Evolutionary conservation across 2,329 filamentous ascomycete genomes (phyloP).

Genomic region (Exophiala lecanii-corni): DNA sequence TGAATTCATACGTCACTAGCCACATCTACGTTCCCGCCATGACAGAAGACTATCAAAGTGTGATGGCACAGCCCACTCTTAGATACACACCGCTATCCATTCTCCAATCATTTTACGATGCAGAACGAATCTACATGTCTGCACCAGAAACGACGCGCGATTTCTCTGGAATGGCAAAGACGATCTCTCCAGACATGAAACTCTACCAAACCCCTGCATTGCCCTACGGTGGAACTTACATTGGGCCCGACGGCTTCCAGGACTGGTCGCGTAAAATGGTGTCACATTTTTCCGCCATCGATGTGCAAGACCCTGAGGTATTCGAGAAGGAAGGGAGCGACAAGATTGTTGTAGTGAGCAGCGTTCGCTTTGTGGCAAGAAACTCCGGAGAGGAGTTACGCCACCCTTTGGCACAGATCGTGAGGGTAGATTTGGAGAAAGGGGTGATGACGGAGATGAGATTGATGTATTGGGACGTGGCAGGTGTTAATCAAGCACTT

Average conservation of each 20-base stretch:
- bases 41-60: no score
- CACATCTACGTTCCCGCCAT: no score
- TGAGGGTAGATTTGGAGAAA: constrained; percentile 32
- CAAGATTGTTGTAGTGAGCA: constrained; percentile 1
- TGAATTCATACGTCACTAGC: no score
- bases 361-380: constrained; percentile 19
- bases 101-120: constrained; percentile 34
- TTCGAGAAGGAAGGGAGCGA: constrained; percentile 3
- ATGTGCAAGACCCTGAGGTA: constrained; percentile 1
- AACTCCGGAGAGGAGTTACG: constrained; percentile 30
- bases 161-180: constrained; percentile 30
- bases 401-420: constrained; percentile 30
- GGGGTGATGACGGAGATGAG: constrained; percentile 31
- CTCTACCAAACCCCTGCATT: constrained; percentile 34
- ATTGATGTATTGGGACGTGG: constrained; percentile 37
- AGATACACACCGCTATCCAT: constrained; percentile 16
- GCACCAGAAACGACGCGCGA: constrained; percentile 29
- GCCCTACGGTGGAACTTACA: constrained; percentile 32
- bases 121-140: constrained; percentile 34
- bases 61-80: no score
- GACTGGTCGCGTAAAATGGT: constrained; percentile 32
- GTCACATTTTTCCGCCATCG: constrained; percentile 28
- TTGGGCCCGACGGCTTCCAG: constrained; percentile 30
- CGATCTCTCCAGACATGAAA: constrained; percentile 27
- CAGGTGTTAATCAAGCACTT: constrained; percentile 4